Conservation (phyloP, 1,139 yeast species). For the Debaryomyces psychrophilus region DNA sequence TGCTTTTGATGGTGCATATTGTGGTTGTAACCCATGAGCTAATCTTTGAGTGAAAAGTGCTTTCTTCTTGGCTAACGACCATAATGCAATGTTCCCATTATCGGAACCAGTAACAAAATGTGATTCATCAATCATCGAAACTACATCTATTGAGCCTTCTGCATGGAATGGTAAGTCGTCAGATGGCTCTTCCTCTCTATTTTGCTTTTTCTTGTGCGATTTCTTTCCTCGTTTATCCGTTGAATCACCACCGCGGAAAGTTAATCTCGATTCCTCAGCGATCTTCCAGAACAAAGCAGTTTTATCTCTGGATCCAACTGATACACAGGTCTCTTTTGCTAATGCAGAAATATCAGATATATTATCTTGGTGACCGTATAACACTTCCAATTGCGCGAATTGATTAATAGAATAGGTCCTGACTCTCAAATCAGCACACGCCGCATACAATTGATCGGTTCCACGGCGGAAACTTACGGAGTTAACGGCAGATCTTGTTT, state of each 20-base stretch:
- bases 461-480: conserved; percentile 77
- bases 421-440: conserved; percentile 89
- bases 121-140: conserved; percentile 88
- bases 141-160: conserved; percentile 92
- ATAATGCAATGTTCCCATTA: conserved; percentile 82
- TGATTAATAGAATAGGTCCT: conserved; percentile 86
- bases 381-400: conserved; percentile 82
- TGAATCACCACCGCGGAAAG: conserved; percentile 88
- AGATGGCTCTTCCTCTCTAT: conserved; percentile 22
- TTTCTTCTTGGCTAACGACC: conserved; percentile 91
- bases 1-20: conserved; percentile 49
- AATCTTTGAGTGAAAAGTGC: conserved; percentile 69
- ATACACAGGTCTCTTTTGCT: conserved; percentile 86
- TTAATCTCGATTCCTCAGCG: conserved; percentile 89
- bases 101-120: conserved; percentile 95
- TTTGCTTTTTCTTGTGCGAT: conserved; percentile 35
- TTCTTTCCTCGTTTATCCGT: conserved; percentile 46
- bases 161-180: conserved; percentile 47
- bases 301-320: conserved; percentile 93
- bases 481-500: conserved; percentile 73
- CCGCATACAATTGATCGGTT: conserved; percentile 85
- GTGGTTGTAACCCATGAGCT: conserved; percentile 78
- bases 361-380: conserved; percentile 94
- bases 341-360: conserved; percentile 81
- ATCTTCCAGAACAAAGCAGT: conserved; percentile 97